phyloP scores from a whole-genome alignment of 1,139 yeast species.

The Candida tetrigidarum region DNA sequence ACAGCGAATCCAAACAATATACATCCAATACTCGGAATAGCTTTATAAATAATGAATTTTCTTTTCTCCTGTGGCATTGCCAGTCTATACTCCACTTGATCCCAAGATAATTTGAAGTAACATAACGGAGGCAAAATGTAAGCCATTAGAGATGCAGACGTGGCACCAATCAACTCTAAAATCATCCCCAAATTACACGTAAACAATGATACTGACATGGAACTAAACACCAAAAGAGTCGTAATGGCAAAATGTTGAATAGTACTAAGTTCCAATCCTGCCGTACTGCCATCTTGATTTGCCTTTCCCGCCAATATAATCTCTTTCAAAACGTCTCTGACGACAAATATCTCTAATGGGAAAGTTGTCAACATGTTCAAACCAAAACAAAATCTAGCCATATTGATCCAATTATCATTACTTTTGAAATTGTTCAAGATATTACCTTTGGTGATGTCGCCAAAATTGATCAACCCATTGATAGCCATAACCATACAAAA shows the following conservation, averaged over 20 bases:
- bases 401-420: constrained; percentile 71
- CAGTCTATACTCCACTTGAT: constrained; percentile 40
- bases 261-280: constrained; percentile 45
- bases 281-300: constrained; percentile 30
- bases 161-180: constrained; percentile 87
- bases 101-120: constrained; percentile 65
- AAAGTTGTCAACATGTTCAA: constrained; percentile 93
- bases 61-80: constrained; percentile 37
- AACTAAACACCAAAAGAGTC: constrained; percentile 61
- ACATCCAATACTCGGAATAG: constrained; percentile 62
- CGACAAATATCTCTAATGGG: constrained; percentile 88
- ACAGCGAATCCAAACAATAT: constrained; percentile 73
- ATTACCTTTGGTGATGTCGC: constrained; percentile 82
- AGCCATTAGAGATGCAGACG: constrained; percentile 92
- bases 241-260: constrained; percentile 70
- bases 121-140: constrained; percentile 91
- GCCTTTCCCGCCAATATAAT: constrained; percentile 41
- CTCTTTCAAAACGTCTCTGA: constrained; percentile 82
- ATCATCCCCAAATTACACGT: constrained; percentile 92
- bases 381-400: constrained; percentile 92
- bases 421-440: constrained; percentile 83
- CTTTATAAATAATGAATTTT: constrained; percentile 33
- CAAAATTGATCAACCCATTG: constrained; percentile 77
- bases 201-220: constrained; percentile 76
- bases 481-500: constrained; percentile 82